These are phyloP conservation scores for Gynandropsis gynandra DNA, from an alignment of 345 rosid genomes.

Conservation along the genomic window DNA sequence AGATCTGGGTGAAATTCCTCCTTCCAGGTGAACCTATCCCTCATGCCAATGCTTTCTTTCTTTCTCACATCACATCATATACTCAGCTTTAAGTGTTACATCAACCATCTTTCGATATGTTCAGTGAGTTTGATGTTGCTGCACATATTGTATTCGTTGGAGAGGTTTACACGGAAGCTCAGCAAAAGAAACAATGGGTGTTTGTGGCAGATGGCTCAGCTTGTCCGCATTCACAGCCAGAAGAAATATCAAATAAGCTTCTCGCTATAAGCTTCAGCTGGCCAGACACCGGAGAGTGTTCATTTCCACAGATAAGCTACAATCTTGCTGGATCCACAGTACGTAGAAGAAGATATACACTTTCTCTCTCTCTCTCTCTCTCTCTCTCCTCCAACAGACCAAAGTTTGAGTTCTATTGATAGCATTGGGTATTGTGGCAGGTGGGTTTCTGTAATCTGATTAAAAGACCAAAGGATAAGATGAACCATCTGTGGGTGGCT, in stretches of 20 bases:
- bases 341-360: conserved; percentile 26
- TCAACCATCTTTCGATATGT: conserved; percentile 6
- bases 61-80: too few relatives aligned
- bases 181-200: conserved; percentile 80
- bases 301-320: conserved; percentile 44
- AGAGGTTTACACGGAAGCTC: conserved; percentile 44
- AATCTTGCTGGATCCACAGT: conserved; percentile 85
- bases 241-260: conserved; percentile 44
- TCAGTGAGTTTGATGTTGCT: conserved; percentile 84
- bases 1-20: conserved; percentile 64
- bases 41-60: conserved; percentile 3
- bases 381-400: not conserved
- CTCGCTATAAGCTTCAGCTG: conserved; percentile 83
- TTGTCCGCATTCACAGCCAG: conserved; percentile 28
- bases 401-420: too few relatives aligned
- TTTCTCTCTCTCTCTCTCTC: not conserved
- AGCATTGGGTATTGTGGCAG: too few relatives aligned
- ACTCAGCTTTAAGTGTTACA: too few relatives aligned
- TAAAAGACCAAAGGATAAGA: conserved; percentile 62
- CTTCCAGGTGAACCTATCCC: conserved; percentile 45
- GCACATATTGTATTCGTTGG: conserved; percentile 71
- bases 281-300: conserved; percentile 37
- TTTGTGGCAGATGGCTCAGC: conserved; percentile 80
- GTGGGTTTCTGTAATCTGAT: conserved; percentile 82
- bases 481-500: conserved; percentile 69